Percentiles rank a stretch among this genome's conserved stretches.
These are phyloP conservation scores for Jackrogersella multiformis DNA, from an alignment of 495 filamentous ascomycete species.

Conservation along the genomic window DNA sequence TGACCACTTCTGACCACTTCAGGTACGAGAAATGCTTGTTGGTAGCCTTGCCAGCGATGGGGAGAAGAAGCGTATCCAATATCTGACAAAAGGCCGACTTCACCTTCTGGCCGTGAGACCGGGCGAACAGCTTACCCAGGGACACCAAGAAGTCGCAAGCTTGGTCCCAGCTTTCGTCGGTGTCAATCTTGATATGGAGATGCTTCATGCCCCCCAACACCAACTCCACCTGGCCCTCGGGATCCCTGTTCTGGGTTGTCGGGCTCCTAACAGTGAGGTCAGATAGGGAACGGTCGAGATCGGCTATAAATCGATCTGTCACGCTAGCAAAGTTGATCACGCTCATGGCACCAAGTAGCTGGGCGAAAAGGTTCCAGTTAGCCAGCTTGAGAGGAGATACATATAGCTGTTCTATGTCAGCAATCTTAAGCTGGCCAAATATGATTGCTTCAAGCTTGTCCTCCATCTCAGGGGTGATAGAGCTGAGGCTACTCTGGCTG, in stretches of 20 bases:
- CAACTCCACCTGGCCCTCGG: slow-evolving; percentile 82
- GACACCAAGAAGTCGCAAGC: slow-evolving; percentile 88
- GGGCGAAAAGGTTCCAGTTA: slow-evolving; percentile 94
- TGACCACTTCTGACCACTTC: slow-evolving; percentile 86
- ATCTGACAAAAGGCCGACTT: slow-evolving; percentile 95
- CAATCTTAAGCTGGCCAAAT: slow-evolving; percentile 86
- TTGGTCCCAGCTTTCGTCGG: slow-evolving; percentile 80
- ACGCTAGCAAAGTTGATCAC: slow-evolving; percentile 87
- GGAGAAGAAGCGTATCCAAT: slow-evolving; percentile 85
- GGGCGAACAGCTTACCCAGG: slow-evolving; percentile 81
- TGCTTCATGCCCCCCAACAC: slow-evolving; percentile 92
- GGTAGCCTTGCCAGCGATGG: slow-evolving; percentile 79
- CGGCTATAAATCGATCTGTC: slow-evolving; percentile 77
- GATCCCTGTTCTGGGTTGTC: slow-evolving; percentile 63
- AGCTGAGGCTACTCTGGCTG: slow-evolving; percentile 82
- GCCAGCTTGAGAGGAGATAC: slow-evolving; percentile 83
- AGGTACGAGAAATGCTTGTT: slow-evolving; percentile 76
- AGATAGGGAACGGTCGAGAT: slow-evolving; percentile 79
- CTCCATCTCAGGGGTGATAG: slow-evolving; percentile 87
- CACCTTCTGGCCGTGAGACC: slow-evolving; percentile 83
- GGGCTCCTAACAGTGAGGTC: slow-evolving; percentile 73
- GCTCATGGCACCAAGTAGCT: slow-evolving; percentile 94
- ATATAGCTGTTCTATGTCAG: slow-evolving; percentile 83
- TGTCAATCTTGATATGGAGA: slow-evolving; percentile 74
- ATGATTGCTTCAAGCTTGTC: slow-evolving; percentile 92